Conservation (phyloP, 768 basidiomycete species). For the Suillus placidus region DNA sequence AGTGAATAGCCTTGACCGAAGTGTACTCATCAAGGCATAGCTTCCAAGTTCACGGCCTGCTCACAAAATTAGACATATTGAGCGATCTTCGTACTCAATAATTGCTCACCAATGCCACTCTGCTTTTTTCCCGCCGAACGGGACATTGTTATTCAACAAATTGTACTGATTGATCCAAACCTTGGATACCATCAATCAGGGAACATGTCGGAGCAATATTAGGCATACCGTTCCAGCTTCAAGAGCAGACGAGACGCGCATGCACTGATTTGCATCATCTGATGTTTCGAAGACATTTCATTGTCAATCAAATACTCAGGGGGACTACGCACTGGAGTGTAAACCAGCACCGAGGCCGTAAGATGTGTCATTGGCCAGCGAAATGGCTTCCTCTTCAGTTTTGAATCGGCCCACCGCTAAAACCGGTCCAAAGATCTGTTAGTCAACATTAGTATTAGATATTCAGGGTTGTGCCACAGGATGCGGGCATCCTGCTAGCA, state of each 20-base stretch:
- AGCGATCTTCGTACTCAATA: slow-evolving; percentile 3
- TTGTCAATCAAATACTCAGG: not conserved
- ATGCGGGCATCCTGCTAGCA: slow-evolving; percentile 7
- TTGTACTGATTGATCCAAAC: slow-evolving; percentile 96
- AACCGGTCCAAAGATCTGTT: slow-evolving; percentile 93
- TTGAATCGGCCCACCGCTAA: slow-evolving; percentile 80
- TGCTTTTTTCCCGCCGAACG: slow-evolving; percentile 97
- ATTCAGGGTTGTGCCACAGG: slow-evolving; percentile 12
- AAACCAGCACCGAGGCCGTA: slow-evolving; percentile 94
- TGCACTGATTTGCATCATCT: slow-evolving; percentile 86
- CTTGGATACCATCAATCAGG: slow-evolving; percentile 28
- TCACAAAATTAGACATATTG: slow-evolving; percentile 12
- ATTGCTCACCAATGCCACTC: slow-evolving; percentile 73
- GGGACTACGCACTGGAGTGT: slow-evolving; percentile 67
- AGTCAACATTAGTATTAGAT: slow-evolving; percentile 13
- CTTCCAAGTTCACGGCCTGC: slow-evolving; percentile 86
- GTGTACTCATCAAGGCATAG: slow-evolving; percentile 86
- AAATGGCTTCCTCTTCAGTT: slow-evolving; percentile 85
- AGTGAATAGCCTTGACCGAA: slow-evolving; percentile 80
- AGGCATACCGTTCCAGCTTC: slow-evolving; percentile 82
- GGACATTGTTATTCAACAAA: slow-evolving; percentile 81
- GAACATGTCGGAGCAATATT: not conserved
- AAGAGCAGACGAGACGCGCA: slow-evolving; percentile 82
- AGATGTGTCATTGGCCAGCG: slow-evolving; percentile 81
- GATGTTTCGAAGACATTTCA: slow-evolving; percentile 12